A percentile compares a stretch with the other conserved stretches of the same genome.
Evolutionary conservation across 495 filamentous ascomycete species (phyloP).

Genomic region (Aspergillus avenaceus): DNA sequence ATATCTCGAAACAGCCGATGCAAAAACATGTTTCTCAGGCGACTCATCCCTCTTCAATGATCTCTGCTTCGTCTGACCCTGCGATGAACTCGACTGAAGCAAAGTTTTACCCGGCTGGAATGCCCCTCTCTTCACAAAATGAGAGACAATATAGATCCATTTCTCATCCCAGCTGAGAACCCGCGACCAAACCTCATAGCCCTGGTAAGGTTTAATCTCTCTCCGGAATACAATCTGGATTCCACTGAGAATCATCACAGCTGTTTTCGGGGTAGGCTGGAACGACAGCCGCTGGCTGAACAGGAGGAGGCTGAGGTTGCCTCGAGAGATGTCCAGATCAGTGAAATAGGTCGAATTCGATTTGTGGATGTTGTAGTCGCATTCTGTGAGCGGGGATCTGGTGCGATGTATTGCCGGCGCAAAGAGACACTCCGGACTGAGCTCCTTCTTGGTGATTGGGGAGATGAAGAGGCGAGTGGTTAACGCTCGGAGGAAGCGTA

Average conservation of each 20-base stretch:
- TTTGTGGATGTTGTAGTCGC: conserved; percentile 83
- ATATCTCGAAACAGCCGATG: conserved; percentile 50
- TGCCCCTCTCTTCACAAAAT: conserved; percentile 55
- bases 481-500: conserved; percentile 5
- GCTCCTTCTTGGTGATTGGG: neutral
- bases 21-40: conserved; percentile 12
- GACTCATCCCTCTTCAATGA: neutral
- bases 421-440: conserved; percentile 31
- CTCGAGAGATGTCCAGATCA: conserved; percentile 71
- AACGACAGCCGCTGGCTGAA: conserved; percentile 38
- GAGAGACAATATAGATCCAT: conserved; percentile 62
- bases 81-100: neutral
- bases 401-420: conserved; percentile 40
- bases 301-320: conserved; percentile 52
- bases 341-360: conserved; percentile 80
- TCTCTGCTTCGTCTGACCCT: neutral
- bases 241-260: conserved; percentile 59
- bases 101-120: neutral
- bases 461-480: conserved; percentile 2
- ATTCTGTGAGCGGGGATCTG: conserved; percentile 53
- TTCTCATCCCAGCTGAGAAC: conserved; percentile 70
- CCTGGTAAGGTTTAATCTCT: conserved; percentile 65
- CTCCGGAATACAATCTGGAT: conserved; percentile 63
- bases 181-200: conserved; percentile 69
- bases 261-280: conserved; percentile 30